Evolutionary conservation across 192 early-diverging fungal species (phyloP).

Genomic region (Rhizophagus prolifer): DNA sequence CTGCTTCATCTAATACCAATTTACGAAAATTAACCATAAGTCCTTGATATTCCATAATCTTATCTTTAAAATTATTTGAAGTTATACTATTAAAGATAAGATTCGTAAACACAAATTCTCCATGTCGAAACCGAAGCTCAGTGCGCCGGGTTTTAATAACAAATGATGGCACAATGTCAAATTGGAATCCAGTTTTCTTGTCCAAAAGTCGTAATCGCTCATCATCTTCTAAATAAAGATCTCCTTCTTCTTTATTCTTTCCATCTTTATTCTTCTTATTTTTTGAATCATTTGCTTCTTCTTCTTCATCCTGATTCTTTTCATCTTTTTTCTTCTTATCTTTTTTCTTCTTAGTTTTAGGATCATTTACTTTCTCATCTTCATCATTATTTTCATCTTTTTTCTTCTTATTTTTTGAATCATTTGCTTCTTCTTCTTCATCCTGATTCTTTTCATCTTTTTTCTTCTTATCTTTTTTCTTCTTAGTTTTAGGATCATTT

Average conservation of each 20-base stretch:
- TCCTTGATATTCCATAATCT: background rate
- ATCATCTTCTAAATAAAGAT: background rate
- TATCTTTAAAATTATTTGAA: constrained; percentile 9
- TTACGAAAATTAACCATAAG: background rate
- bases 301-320: background rate
- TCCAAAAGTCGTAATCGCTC: background rate
- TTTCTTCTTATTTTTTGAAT: no score
- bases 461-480: background rate
- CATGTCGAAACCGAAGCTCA: background rate
- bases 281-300: no score
- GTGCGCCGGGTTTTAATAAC: background rate
- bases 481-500: background rate
- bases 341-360: no score
- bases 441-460: background rate
- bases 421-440: no score
- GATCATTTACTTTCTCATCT: no score
- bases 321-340: background rate
- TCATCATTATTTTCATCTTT: background rate
- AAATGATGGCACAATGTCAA: background rate
- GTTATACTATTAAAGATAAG: background rate
- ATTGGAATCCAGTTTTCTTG: background rate
- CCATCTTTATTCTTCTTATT: background rate
- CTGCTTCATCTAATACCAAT: background rate
- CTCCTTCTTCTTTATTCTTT: background rate
- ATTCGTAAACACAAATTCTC: background rate